A percentile compares a stretch with the other conserved stretches of the same genome.
Evolutionary conservation across 306 rosid genomes (phyloP).

Genomic region (Cicer arietinum): DNA sequence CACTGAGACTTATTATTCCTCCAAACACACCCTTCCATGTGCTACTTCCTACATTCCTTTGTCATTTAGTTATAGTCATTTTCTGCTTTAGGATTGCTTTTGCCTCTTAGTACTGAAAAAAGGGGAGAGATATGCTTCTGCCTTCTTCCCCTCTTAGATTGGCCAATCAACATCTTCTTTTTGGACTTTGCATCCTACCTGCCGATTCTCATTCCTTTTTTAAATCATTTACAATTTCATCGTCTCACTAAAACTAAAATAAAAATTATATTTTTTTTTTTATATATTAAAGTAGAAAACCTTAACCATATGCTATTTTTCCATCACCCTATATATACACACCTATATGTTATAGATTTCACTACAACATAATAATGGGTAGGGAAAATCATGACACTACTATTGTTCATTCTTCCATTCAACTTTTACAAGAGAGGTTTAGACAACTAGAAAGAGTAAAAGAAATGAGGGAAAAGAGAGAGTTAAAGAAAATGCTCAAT

Average conservation of each 20-base stretch:
- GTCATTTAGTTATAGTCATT: constrained; percentile 57
- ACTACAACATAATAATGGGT: constrained; percentile 52
- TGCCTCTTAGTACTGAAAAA: constrained; percentile 52
- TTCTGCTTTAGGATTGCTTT: constrained; percentile 58
- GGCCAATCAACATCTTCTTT: constrained; percentile 68
- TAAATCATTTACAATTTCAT: constrained; percentile 56
- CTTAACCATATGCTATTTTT: constrained; percentile 35
- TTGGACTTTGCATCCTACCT: constrained; percentile 65
- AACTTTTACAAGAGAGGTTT: constrained; percentile 89
- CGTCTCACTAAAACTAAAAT: constrained; percentile 38
- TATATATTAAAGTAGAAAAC: constrained; percentile 44
- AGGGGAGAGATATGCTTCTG: constrained; percentile 39
- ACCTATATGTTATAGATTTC: background rate
- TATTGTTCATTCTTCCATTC: constrained; percentile 70
- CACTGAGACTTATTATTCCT: constrained; percentile 67
- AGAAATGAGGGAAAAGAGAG: constrained; percentile 85
- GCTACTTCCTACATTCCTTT: constrained; percentile 81
- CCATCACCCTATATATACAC: constrained; percentile 49
- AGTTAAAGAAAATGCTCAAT: constrained; percentile 54
- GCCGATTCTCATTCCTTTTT: constrained; percentile 72
- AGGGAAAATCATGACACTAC: constrained; percentile 55
- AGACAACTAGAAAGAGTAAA: constrained; percentile 79
- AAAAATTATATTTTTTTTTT: background rate
- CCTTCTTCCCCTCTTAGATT: constrained; percentile 66
- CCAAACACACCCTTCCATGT: constrained; percentile 88